Conservation (phyloP, 2,329 filamentous ascomycete species). For the Trichoderma atroviride region DNA sequence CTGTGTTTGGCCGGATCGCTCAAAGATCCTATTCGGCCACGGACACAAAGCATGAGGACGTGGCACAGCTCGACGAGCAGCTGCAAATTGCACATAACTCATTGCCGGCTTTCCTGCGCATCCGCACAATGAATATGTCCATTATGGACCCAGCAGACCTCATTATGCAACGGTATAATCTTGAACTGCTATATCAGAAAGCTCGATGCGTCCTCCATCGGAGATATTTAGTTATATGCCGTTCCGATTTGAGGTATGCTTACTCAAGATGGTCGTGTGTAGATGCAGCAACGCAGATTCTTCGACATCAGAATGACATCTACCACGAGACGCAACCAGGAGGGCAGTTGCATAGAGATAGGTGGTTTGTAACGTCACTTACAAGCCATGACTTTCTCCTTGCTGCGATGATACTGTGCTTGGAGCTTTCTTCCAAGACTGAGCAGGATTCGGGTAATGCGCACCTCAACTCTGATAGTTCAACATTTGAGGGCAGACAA, state of each 20-base stretch:
- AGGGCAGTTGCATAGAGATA: not conserved
- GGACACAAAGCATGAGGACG: not conserved
- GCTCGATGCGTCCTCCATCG: not conserved
- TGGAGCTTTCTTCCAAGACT: not conserved
- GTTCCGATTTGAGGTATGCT: not conserved
- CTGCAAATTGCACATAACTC: not conserved
- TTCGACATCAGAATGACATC: not conserved
- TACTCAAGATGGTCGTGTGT: not conserved
- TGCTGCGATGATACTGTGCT: not conserved
- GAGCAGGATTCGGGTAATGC: not conserved
- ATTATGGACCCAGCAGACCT: not conserved
- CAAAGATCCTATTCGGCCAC: not conserved
- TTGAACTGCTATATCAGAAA: slow-evolving; percentile 1
- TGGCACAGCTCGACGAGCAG: not conserved
- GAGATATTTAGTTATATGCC: not conserved
- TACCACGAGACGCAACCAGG: not conserved
- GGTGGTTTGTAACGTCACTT: not conserved
- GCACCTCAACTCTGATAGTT: no score
- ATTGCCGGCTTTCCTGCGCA: not conserved
- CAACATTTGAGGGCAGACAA: no score
- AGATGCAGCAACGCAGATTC: not conserved
- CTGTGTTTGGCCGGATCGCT: not conserved
- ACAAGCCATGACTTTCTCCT: not conserved
- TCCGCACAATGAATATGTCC: not conserved
- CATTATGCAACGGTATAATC: slow-evolving; percentile 1